Percentiles rank a stretch among this genome's conserved stretches.
These are phyloP conservation scores for Trichophyton benhamiae DNA, from an alignment of 2,329 filamentous ascomycete species.

Conservation along the genomic window DNA sequence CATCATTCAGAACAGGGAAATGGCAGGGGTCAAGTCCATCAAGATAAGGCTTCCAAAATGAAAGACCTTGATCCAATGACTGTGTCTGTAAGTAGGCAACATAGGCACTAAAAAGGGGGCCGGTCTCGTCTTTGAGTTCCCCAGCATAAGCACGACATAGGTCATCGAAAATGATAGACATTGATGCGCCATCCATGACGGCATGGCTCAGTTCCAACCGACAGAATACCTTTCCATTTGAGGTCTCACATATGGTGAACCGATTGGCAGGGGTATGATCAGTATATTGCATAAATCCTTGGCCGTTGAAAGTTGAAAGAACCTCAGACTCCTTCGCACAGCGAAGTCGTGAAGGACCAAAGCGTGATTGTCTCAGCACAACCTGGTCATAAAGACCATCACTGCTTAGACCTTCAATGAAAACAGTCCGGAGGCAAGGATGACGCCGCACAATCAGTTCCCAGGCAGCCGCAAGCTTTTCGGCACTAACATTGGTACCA, in stretches of 20 bases:
- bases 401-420: slow-evolving; percentile 24
- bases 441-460: slow-evolving; percentile 22
- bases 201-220: slow-evolving; percentile 42
- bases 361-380: slow-evolving; percentile 23
- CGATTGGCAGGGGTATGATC: slow-evolving; percentile 31
- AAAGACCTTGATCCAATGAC: slow-evolving; percentile 19
- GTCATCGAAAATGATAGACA: slow-evolving; percentile 38
- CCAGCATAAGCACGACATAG: slow-evolving; percentile 36
- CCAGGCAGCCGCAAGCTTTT: slow-evolving; percentile 22
- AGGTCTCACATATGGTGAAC: slow-evolving; percentile 35
- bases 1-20: slow-evolving; percentile 27
- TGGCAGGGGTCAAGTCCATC: slow-evolving; percentile 24
- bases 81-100: slow-evolving; percentile 22
- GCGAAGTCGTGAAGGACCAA: slow-evolving; percentile 20
- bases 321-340: slow-evolving; percentile 22
- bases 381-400: slow-evolving; percentile 25
- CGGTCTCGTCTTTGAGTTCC: slow-evolving; percentile 26
- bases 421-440: slow-evolving; percentile 28
- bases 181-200: slow-evolving; percentile 41
- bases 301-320: slow-evolving; percentile 20
- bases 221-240: slow-evolving; percentile 28
- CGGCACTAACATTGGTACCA: slow-evolving; percentile 17
- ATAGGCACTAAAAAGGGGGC: slow-evolving; percentile 26
- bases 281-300: slow-evolving; percentile 19
- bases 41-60: slow-evolving; percentile 30